These are phyloP conservation scores for Cryptosporidium tyzzeri DNA, from an alignment of 169 alveolate genomes.

Conservation along the genomic window DNA sequence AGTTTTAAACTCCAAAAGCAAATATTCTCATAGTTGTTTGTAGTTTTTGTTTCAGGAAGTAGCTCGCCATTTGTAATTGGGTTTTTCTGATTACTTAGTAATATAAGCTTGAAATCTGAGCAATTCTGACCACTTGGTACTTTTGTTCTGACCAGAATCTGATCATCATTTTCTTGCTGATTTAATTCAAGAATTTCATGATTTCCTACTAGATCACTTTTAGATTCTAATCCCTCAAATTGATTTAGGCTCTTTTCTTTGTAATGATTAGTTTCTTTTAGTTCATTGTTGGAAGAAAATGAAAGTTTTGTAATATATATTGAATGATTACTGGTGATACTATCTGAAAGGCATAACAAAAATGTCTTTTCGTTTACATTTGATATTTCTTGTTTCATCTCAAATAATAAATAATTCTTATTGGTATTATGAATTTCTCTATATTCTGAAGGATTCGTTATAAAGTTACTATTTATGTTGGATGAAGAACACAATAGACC, in stretches of 20 bases:
- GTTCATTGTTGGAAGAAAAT: neutral
- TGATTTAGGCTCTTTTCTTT: neutral
- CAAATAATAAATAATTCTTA: neutral
- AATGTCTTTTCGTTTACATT: conserved; percentile 18
- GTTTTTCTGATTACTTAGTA: neutral
- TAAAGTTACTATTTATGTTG: conserved; percentile 15
- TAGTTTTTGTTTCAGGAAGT: neutral
- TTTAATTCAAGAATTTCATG: neutral
- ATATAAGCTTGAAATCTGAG: neutral
- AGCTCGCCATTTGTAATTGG: neutral
- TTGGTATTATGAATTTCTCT: neutral
- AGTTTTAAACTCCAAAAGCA: conserved; percentile 42
- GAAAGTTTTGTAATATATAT: conserved; percentile 46
- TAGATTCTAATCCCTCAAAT: neutral
- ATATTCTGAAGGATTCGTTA: neutral
- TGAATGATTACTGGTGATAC: conserved; percentile 31
- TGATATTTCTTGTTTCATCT: neutral
- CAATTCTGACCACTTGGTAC: conserved; percentile 5
- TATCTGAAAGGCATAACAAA: conserved; percentile 53
- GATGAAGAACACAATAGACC: conserved; percentile 50
- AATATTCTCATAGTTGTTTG: neutral
- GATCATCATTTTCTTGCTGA: neutral
- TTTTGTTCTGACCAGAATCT: conserved; percentile 5
- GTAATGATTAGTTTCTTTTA: neutral
- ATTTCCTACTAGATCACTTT: neutral